phyloP scores from a whole-genome alignment of 2,329 filamentous ascomycete species.

The Magnaporthales sp. region DNA sequence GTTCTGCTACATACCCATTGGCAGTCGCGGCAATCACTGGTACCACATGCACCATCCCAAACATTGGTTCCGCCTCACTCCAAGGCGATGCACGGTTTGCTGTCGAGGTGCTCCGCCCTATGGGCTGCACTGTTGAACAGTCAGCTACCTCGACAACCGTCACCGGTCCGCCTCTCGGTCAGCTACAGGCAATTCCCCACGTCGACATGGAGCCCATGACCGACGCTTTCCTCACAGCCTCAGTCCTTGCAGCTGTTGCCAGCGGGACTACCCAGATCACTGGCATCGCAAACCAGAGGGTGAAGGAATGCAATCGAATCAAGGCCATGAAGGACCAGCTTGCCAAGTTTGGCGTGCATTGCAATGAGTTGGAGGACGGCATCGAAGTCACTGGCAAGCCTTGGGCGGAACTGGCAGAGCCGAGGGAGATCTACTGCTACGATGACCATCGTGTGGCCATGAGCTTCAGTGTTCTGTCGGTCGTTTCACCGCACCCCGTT shows the following conservation, averaged over 20 bases:
- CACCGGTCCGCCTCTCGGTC: conserved; percentile 70
- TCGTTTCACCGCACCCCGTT: conserved; percentile 61
- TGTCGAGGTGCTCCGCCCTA: conserved; percentile 77
- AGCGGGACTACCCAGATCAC: conserved; percentile 76
- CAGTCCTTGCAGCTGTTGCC: conserved; percentile 84
- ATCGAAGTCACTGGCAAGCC: conserved; percentile 60
- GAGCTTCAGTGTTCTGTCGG: conserved; percentile 88
- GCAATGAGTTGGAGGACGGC: conserved; percentile 87
- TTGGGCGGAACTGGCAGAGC: conserved; percentile 38
- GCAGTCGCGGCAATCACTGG: conserved; percentile 93
- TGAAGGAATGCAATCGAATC: conserved; percentile 97
- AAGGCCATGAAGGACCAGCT: conserved; percentile 91
- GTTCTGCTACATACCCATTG: conserved; percentile 92
- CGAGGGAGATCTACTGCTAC: conserved; percentile 75
- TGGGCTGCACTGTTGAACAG: conserved; percentile 89
- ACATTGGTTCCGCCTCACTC: conserved; percentile 85
- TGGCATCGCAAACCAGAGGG: conserved; percentile 93
- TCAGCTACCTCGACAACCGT: conserved; percentile 83
- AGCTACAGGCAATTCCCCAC: conserved; percentile 65
- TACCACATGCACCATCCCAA: conserved; percentile 90
- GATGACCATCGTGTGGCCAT: conserved; percentile 97
- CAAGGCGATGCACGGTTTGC: conserved; percentile 95
- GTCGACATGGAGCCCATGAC: conserved; percentile 99
- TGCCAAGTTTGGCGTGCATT: conserved; percentile 83
- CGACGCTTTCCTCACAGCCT: conserved; percentile 92